These are phyloP conservation scores for Suillus plorans DNA, from an alignment of 768 basidiomycete species.

Conservation along the genomic window DNA sequence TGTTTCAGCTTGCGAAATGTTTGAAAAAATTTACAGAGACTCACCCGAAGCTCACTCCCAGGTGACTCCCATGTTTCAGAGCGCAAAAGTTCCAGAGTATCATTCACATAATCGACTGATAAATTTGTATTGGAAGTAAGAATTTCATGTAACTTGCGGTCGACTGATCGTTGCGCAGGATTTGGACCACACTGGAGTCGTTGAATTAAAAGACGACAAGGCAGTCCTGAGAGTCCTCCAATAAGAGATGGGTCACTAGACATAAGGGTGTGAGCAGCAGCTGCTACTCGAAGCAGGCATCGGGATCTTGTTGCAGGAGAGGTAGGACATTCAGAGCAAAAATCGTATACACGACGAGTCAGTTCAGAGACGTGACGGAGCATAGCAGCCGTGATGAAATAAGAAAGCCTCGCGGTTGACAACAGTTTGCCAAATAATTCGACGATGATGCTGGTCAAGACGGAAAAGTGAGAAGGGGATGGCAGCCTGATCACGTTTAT, in stretches of 20 bases:
- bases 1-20: neutral
- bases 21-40: slow-evolving; percentile 6
- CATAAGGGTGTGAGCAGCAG: slow-evolving; percentile 27
- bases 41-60: slow-evolving; percentile 32
- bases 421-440: slow-evolving; percentile 44
- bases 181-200: slow-evolving; percentile 45
- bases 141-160: neutral
- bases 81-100: slow-evolving; percentile 39
- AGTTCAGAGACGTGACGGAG: slow-evolving; percentile 41
- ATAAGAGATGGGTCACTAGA: slow-evolving; percentile 21
- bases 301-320: slow-evolving; percentile 34
- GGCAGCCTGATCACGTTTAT: slow-evolving; percentile 38
- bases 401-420: slow-evolving; percentile 41
- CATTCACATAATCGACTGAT: slow-evolving; percentile 2
- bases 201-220: slow-evolving; percentile 41
- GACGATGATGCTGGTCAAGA: slow-evolving; percentile 47
- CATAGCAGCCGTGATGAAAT: slow-evolving; percentile 52
- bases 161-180: slow-evolving; percentile 14
- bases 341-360: slow-evolving; percentile 41
- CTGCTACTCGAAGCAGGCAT: slow-evolving; percentile 41
- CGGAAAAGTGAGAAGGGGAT: slow-evolving; percentile 39
- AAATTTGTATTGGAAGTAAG: neutral
- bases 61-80: slow-evolving; percentile 39
- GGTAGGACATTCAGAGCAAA: slow-evolving; percentile 38
- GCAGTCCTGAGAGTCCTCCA: slow-evolving; percentile 30